A percentile compares a stretch with the other conserved stretches of the same genome.
Conservation (phyloP, 768 basidiomycete species). For the Tylopilus plumbeoviolaceoides region DNA sequence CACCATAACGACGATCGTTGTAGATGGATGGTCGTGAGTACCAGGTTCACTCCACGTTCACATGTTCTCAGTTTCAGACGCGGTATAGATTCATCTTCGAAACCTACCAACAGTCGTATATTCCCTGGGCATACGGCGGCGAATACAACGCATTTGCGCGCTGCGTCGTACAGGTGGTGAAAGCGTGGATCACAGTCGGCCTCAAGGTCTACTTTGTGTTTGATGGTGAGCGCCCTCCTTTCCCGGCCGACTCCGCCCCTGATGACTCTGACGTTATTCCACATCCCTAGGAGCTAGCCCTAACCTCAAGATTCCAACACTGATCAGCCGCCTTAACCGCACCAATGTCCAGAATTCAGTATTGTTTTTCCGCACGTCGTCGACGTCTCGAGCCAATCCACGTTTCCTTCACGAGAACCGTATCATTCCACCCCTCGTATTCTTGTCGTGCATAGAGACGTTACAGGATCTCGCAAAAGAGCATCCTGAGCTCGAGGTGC, state of each 20-base stretch:
- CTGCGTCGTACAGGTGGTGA: conserved; percentile 48
- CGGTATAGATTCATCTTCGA: conserved; percentile 68
- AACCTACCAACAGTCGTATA: conserved; percentile 51
- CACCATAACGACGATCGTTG: conserved; percentile 48
- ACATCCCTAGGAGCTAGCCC: conserved; percentile 57
- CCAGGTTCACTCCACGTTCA: background rate
- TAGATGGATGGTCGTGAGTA: conserved; percentile 88
- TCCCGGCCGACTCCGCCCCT: background rate
- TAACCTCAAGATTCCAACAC: conserved; percentile 66
- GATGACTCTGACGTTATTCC: conserved; percentile 10
- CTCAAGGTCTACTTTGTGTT: conserved; percentile 72
- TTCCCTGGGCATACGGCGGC: conserved; percentile 86
- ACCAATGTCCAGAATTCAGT: conserved; percentile 57
- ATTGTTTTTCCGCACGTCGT: conserved; percentile 80
- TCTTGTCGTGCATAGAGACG: conserved; percentile 54
- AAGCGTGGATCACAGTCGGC: conserved; percentile 67
- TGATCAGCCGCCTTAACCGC: conserved; percentile 54
- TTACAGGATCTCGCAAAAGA: conserved; percentile 39
- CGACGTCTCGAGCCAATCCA: conserved; percentile 53
- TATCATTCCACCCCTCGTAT: conserved; percentile 68
- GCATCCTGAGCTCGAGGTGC: conserved; percentile 43
- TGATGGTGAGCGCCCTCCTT: conserved; percentile 54
- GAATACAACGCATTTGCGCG: conserved; percentile 59
- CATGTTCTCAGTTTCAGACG: conserved; percentile 1
- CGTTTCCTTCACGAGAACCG: conserved; percentile 71